These are phyloP conservation scores for Lindgomyces ingoldianus DNA, from an alignment of 495 filamentous ascomycete genomes.

Conservation along the genomic window DNA sequence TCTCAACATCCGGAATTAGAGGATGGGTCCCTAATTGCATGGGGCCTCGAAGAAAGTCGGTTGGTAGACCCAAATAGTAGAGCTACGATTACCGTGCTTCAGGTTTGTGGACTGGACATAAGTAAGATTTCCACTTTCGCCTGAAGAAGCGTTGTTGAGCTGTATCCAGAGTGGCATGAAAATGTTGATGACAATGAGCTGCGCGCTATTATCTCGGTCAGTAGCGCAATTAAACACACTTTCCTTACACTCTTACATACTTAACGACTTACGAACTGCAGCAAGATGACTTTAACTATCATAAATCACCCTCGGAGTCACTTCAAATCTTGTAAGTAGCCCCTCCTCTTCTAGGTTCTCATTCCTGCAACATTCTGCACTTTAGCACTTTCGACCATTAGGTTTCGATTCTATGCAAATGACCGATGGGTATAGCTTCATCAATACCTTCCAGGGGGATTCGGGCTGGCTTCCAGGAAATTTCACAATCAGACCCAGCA, in stretches of 20 bases:
- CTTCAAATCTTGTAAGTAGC: neutral
- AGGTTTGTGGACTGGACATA: neutral
- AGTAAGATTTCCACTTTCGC: neutral
- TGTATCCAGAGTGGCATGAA: neutral
- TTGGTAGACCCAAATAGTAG: neutral
- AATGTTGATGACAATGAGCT: neutral
- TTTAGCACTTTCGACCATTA: neutral
- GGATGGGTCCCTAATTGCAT: neutral
- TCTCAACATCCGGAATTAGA: neutral
- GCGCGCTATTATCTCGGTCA: neutral
- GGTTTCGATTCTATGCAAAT: neutral
- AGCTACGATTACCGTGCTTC: neutral
- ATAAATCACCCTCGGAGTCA: too few species aligned
- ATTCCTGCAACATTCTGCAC: neutral
- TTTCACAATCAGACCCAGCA: neutral
- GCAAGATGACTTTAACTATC: too few species aligned
- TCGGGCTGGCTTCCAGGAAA: constrained; percentile 14
- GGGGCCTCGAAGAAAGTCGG: neutral
- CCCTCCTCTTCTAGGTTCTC: neutral
- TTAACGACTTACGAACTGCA: neutral
- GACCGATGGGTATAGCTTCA: neutral
- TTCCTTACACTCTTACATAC: neutral
- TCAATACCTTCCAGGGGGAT: neutral
- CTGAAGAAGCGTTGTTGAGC: too few species aligned
- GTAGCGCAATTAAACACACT: neutral